phyloP scores from a whole-genome alignment of 2,329 filamentous ascomycete genomes.

The Nothophoma quercina region DNA sequence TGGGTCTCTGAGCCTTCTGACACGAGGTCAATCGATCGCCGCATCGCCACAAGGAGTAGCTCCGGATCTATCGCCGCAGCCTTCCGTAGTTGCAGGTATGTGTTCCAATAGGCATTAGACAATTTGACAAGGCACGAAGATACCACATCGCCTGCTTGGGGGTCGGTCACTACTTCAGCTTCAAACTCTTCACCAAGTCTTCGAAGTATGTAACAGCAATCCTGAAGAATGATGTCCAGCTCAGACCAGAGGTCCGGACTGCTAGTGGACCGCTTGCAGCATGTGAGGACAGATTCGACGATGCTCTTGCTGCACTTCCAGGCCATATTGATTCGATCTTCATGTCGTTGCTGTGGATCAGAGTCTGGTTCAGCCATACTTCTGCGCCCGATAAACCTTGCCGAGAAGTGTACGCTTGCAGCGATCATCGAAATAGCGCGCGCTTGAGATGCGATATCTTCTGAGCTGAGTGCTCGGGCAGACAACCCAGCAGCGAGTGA shows the following conservation, averaged over 20 bases:
- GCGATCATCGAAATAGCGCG: slow-evolving; percentile 35
- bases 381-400: slow-evolving; percentile 40
- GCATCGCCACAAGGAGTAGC: slow-evolving; percentile 63
- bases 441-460: slow-evolving; percentile 13
- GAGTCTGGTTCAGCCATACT: slow-evolving; percentile 25
- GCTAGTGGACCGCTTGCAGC: slow-evolving; percentile 39
- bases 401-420: slow-evolving; percentile 42
- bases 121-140: slow-evolving; percentile 64
- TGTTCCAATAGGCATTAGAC: slow-evolving; percentile 75
- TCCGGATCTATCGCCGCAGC: slow-evolving; percentile 53
- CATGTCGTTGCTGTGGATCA: slow-evolving; percentile 26
- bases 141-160: slow-evolving; percentile 22
- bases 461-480: slow-evolving; percentile 9
- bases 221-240: slow-evolving; percentile 42
- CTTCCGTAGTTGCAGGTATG: slow-evolving; percentile 62
- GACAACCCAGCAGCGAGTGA: slow-evolving; percentile 25
- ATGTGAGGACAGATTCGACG: slow-evolving; percentile 45
- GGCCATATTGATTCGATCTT: slow-evolving; percentile 33
- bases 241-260: slow-evolving; percentile 38
- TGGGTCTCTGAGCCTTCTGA: slow-evolving; percentile 63
- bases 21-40: slow-evolving; percentile 69
- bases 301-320: slow-evolving; percentile 43
- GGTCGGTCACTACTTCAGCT: slow-evolving; percentile 4
- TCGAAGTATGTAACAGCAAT: slow-evolving; percentile 39
- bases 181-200: slow-evolving; percentile 32